Conservation (phyloP, 148 eudicot species). For the Diospyros lotus region DNA sequence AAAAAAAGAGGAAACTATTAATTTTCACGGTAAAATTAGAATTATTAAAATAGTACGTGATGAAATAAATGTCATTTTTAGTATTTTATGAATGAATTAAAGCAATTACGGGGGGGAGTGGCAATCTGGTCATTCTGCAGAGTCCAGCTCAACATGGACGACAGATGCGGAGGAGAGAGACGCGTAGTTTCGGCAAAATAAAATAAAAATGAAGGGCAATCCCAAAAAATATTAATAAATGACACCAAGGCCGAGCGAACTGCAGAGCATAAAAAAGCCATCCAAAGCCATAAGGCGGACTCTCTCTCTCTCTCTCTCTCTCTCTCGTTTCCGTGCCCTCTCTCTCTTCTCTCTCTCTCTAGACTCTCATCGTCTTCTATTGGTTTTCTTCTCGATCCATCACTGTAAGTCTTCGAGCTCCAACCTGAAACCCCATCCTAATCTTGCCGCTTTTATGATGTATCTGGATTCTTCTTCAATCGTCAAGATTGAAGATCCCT, state of each 20-base stretch:
- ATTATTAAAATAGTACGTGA: no score
- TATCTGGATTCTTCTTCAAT: neutral
- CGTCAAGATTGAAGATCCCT: neutral
- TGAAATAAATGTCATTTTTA: no score
- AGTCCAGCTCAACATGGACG: no score
- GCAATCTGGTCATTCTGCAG: no score
- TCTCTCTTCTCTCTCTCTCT: conserved; percentile 6
- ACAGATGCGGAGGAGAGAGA: no score
- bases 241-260: conserved; percentile 14
- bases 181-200: no score
- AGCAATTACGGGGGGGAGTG: no score
- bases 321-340: neutral
- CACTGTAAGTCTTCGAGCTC: conserved; percentile 10
- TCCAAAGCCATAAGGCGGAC: neutral
- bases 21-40: no score
- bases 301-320: conserved; percentile 6
- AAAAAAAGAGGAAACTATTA: no score
- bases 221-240: neutral
- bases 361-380: conserved; percentile 12
- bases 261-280: conserved; percentile 18
- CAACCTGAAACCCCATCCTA: neutral
- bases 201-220: no score
- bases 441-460: neutral
- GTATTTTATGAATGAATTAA: no score
- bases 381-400: conserved; percentile 8